Conservation (phyloP, 1,139 yeast genomes). For the Blastobotrys petasosporus region DNA sequence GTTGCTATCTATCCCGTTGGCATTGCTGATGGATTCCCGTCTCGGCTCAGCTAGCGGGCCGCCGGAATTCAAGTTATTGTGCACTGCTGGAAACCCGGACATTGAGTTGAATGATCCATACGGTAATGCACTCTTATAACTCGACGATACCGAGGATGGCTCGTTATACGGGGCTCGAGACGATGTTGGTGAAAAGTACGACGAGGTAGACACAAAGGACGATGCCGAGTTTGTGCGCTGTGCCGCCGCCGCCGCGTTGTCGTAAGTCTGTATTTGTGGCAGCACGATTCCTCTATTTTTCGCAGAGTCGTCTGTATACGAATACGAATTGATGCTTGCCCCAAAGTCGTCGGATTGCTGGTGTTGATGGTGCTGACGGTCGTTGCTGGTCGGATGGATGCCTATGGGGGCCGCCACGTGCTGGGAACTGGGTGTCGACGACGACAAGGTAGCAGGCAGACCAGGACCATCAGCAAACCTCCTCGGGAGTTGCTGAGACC, state of each 20-base stretch:
- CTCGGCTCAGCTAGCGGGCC: too few species aligned
- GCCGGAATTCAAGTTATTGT: not conserved
- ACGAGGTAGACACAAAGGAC: conserved; percentile 17
- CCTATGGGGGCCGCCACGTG: conserved; percentile 20
- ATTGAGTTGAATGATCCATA: not conserved
- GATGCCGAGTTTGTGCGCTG: conserved; percentile 2
- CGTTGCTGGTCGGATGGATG: conserved; percentile 14
- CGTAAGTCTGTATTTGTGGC: conserved; percentile 12
- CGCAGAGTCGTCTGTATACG: not conserved
- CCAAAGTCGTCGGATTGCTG: not conserved
- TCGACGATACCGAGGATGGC: conserved; percentile 30
- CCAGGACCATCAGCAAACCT: too few species aligned
- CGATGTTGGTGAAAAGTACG: conserved; percentile 27
- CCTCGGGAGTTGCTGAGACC: too few species aligned
- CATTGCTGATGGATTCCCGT: too few species aligned
- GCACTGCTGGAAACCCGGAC: not conserved
- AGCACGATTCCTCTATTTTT: not conserved
- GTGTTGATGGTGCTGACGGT: not conserved
- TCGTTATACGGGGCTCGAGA: conserved; percentile 27
- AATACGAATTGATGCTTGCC: not conserved
- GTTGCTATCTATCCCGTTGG: conserved; percentile 16
- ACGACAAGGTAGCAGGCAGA: not conserved
- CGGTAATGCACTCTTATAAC: conserved; percentile 25
- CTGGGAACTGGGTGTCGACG: conserved; percentile 4
- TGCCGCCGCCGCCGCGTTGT: too few species aligned